Evolutionary conservation across 805 yeast genomes (phyloP).

Genomic region (Nakazawaea laoshanensis): DNA sequence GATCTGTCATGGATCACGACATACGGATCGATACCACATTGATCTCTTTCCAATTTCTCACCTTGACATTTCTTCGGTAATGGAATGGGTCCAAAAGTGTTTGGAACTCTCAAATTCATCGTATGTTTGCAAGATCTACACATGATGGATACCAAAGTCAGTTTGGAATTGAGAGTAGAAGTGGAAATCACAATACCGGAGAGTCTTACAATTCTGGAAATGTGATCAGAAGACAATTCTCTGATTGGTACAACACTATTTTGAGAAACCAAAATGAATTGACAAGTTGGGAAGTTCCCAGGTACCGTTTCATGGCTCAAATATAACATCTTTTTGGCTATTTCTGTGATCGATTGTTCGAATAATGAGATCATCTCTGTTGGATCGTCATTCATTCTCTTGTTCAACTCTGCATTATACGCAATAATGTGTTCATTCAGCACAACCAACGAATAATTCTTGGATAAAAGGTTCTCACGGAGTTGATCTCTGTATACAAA

Average conservation of each 20-base stretch:
- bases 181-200: slow-evolving; percentile 93
- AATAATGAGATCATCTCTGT: slow-evolving; percentile 79
- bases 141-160: slow-evolving; percentile 74
- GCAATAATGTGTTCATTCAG: slow-evolving; percentile 79
- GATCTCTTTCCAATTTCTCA: slow-evolving; percentile 37
- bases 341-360: slow-evolving; percentile 76
- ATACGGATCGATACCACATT: slow-evolving; percentile 90
- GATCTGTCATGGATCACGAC: slow-evolving; percentile 91
- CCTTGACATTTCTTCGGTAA: slow-evolving; percentile 64
- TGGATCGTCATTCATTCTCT: slow-evolving; percentile 79
- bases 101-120: slow-evolving; percentile 46
- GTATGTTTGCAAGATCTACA: slow-evolving; percentile 87
- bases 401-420: slow-evolving; percentile 83
- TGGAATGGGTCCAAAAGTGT: slow-evolving; percentile 64
- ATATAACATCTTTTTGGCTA: slow-evolving; percentile 65
- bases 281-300: slow-evolving; percentile 67
- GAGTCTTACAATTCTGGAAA: slow-evolving; percentile 81
- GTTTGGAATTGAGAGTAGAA: slow-evolving; percentile 80
- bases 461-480: slow-evolving; percentile 75
- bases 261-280: slow-evolving; percentile 66
- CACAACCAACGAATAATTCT: slow-evolving; percentile 64
- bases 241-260: slow-evolving; percentile 70
- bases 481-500: slow-evolving; percentile 88
- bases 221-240: slow-evolving; percentile 77
- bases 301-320: slow-evolving; percentile 45